phyloP scores from a whole-genome alignment of 805 yeast genomes.

The Pichia californica region DNA sequence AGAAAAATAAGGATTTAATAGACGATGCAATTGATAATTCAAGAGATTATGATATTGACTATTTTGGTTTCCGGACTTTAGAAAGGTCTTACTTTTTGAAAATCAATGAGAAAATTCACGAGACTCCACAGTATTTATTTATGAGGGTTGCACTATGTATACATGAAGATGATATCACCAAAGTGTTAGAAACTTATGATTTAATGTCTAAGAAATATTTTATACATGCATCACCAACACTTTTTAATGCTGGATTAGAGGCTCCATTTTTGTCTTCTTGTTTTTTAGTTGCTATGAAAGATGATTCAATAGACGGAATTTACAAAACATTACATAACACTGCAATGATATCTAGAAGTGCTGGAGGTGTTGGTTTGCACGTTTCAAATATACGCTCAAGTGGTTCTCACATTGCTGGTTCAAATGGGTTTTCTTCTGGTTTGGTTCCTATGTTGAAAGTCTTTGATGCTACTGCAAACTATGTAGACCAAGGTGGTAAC shows the following conservation, averaged over 20 bases:
- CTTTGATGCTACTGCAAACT: constrained; percentile 91
- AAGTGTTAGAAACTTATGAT: constrained; percentile 75
- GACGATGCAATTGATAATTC: constrained; percentile 63
- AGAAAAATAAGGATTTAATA: constrained; percentile 50
- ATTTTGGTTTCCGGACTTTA: constrained; percentile 88
- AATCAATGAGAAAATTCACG: constrained; percentile 60
- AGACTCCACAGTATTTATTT: constrained; percentile 86
- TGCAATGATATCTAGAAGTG: constrained; percentile 87
- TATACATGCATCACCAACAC: constrained; percentile 93
- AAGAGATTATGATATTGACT: constrained; percentile 73
- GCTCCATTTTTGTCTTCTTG: constrained; percentile 85
- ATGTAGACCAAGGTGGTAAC: constrained; percentile 98
- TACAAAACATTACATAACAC: constrained; percentile 82
- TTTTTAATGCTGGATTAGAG: constrained; percentile 90
- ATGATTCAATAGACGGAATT: constrained; percentile 93
- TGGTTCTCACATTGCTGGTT: constrained; percentile 85
- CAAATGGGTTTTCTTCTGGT: constrained; percentile 91
- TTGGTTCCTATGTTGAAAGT: constrained; percentile 95
- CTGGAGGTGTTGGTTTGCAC: constrained; percentile 94
- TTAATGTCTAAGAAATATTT: constrained; percentile 82
- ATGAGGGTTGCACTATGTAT: constrained; percentile 92
- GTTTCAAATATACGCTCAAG: constrained; percentile 79
- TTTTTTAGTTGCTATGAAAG: constrained; percentile 84
- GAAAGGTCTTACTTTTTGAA: constrained; percentile 78
- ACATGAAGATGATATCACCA: constrained; percentile 61